Evolutionary conservation across 768 basidiomycete genomes (phyloP), one percentile per base, ranked within the genome.

Genomic region (Psilocybe subaeruginosa): DNA sequence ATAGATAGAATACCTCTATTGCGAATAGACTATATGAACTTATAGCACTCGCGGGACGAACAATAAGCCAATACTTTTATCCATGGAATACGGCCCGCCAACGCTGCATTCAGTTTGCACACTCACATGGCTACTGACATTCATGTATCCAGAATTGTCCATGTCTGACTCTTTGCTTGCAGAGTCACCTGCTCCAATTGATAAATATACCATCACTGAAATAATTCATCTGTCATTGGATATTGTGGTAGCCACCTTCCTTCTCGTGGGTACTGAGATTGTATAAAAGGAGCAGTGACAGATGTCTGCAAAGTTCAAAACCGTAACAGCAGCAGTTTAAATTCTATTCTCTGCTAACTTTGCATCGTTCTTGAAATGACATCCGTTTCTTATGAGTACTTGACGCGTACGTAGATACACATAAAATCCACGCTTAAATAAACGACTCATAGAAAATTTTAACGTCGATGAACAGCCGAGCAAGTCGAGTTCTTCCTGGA

Each of bases 401-500:
- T 82, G 46, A 74, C 73, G 11, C 64, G 78, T 78, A 66, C 62
- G 72, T 71, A 56, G 31, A n/a, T 23, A 23, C 33, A 3, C 35
- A 5, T 17, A 2, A 12, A n/a, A 23, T 5, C 30, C 27, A 27
- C 19, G 23, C 23, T 19, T 17, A 4, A 46, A 8, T 27, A 46
- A 5, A 9, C 43, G 45, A 9, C 17, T 29, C 41, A 43, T 45
- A 6, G 43, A 43, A 43, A 11, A n/a, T 5, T n/a, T 12, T 16
- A 43, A 43, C 17, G 3, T 48, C 14, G 3, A 45, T 65, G 41
- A 63, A 57, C 63, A 82, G 81, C 72, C 37, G 83, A 78, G 56
- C 80, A 87, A 61, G 76, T 82, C 35, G 73, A 81, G 45, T 80
- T 83, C 63, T 87, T 87, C 69, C 73, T 88, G 51, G 77, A 82